Conservation (phyloP, 768 basidiomycete species). For the Kwoniella newhampshirensis region DNA sequence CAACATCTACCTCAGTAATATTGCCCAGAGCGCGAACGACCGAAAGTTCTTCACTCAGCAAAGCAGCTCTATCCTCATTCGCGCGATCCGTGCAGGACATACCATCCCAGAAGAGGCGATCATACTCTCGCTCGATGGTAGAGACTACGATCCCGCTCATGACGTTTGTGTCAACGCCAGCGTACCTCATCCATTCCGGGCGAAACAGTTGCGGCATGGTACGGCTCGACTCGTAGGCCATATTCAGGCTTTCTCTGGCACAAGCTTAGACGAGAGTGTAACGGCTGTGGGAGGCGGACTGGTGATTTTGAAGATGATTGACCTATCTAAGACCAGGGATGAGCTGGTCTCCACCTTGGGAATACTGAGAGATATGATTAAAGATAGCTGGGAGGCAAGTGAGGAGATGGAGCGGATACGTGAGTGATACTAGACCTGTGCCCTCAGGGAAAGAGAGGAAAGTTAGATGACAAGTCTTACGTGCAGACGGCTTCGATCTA, state of each 20-base stretch:
- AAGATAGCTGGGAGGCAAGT: slow-evolving; percentile 86
- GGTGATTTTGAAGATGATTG: slow-evolving; percentile 69
- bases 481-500: slow-evolving; percentile 82
- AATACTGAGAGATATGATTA: slow-evolving; percentile 72
- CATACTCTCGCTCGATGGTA: slow-evolving; percentile 35
- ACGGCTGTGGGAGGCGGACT: slow-evolving; percentile 83
- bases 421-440: slow-evolving; percentile 55
- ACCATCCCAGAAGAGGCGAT: slow-evolving; percentile 47
- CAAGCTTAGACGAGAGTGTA: slow-evolving; percentile 67
- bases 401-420: slow-evolving; percentile 90
- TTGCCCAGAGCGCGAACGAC: slow-evolving; percentile 34
- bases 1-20: slow-evolving; percentile 47
- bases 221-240: slow-evolving; percentile 31
- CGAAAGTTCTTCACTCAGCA: slow-evolving; percentile 37
- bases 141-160: slow-evolving; percentile 18
- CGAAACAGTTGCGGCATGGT: slow-evolving; percentile 31
- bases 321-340: slow-evolving; percentile 73
- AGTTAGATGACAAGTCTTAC: not conserved
- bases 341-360: slow-evolving; percentile 72
- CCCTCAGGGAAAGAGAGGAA: not conserved
- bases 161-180: slow-evolving; percentile 36
- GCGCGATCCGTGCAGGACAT: slow-evolving; percentile 44
- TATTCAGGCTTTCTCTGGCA: slow-evolving; percentile 20
- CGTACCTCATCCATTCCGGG: slow-evolving; percentile 35
- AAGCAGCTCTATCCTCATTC: slow-evolving; percentile 45